A percentile compares a stretch with the other conserved stretches of the same genome.
phyloP scores from a whole-genome alignment of 2,329 filamentous ascomycete species.

The Passalora sequoiae region DNA sequence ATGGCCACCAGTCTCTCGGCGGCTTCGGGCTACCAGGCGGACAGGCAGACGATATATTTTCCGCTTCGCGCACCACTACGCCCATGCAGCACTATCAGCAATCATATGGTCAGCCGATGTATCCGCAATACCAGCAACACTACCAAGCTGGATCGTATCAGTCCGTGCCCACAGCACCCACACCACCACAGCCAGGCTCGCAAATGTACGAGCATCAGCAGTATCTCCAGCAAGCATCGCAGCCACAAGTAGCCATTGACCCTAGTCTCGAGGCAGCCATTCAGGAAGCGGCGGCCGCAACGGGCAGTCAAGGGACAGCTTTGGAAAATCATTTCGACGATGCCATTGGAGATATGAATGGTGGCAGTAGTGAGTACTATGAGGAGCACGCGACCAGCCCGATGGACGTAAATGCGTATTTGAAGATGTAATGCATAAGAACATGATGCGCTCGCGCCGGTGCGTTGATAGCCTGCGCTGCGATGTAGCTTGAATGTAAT shows the following conservation, averaged over 20 bases:
- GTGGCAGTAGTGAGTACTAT: slow-evolving; percentile 24
- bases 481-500: too few relatives aligned
- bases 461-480: too few relatives aligned
- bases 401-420: slow-evolving; percentile 19
- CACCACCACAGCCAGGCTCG: slow-evolving; percentile 17
- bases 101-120: slow-evolving; percentile 23
- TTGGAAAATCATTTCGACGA: slow-evolving; percentile 28
- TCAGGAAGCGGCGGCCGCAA: slow-evolving; percentile 14
- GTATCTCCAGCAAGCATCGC: slow-evolving; percentile 28
- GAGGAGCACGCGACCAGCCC: slow-evolving; percentile 24
- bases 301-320: slow-evolving; percentile 4
- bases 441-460: too few relatives aligned
- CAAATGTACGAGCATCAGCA: slow-evolving; percentile 30
- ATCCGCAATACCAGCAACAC: slow-evolving; percentile 24
- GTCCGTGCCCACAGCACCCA: slow-evolving; percentile 14
- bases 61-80: slow-evolving; percentile 26
- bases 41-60: slow-evolving; percentile 30
- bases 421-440: slow-evolving; percentile 10
- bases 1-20: slow-evolving; percentile 27
- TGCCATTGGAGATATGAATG: slow-evolving; percentile 27
- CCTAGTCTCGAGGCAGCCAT: slow-evolving; percentile 26
- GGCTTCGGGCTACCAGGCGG: slow-evolving; percentile 32
- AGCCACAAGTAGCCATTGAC: slow-evolving; percentile 31
- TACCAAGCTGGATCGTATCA: slow-evolving; percentile 19
- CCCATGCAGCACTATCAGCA: slow-evolving; percentile 29